phyloP scores from a whole-genome alignment of 495 filamentous ascomycete species.

The Aspergillus conjunctus region DNA sequence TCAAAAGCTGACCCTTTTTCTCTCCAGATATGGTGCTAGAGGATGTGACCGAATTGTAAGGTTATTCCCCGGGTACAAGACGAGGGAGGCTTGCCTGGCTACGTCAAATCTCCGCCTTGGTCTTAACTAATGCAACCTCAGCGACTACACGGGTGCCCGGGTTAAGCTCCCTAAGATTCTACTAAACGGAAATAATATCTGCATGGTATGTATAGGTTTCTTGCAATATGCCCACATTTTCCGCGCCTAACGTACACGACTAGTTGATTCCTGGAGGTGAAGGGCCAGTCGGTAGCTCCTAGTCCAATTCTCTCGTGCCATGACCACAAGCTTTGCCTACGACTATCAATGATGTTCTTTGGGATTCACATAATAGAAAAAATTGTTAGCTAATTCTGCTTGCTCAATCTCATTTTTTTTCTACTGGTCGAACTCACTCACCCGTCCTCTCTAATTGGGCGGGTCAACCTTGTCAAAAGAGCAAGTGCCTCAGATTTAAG shows the following conservation, averaged over 20 bases:
- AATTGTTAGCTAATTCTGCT: background rate
- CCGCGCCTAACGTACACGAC: constrained; percentile 16
- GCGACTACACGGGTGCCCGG: constrained; percentile 84
- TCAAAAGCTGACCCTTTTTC: constrained; percentile 13
- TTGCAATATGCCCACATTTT: background rate
- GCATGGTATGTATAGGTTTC: constrained; percentile 73
- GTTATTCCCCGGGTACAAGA: constrained; percentile 1
- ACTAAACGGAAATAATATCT: constrained; percentile 98
- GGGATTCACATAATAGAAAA: constrained; percentile 22
- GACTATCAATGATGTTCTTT: constrained; percentile 39
- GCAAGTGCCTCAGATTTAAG: too few relatives aligned
- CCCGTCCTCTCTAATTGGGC: too few relatives aligned
- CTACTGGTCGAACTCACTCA: background rate
- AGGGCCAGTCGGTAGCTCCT: constrained; percentile 58
- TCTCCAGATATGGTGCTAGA: constrained; percentile 91
- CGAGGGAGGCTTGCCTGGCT: background rate
- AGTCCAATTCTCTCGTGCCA: constrained; percentile 23
- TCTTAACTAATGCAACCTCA: constrained; percentile 44
- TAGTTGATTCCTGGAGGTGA: constrained; percentile 89
- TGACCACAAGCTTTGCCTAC: constrained; percentile 32
- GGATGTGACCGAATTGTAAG: constrained; percentile 96
- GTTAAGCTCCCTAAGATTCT: constrained; percentile 90
- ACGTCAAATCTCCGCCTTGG: background rate
- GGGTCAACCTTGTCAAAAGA: too few relatives aligned
- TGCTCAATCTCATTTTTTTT: background rate